Conservation (phyloP, 2,329 filamentous ascomycete genomes). For the Fusarium sp. region DNA sequence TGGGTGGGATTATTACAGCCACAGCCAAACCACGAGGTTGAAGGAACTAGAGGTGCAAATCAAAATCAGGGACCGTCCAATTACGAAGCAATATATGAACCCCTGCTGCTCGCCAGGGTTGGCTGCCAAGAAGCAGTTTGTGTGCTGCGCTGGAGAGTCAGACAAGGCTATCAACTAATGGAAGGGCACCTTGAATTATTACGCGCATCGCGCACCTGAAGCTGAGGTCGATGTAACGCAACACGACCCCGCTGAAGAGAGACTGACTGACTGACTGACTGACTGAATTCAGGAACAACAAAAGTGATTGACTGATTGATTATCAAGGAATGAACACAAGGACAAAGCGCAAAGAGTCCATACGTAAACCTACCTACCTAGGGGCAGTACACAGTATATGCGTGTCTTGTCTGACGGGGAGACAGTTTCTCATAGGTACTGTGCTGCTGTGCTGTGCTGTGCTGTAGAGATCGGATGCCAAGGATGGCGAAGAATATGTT, state of each 20-base stretch:
- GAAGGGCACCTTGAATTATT: conserved; percentile 6
- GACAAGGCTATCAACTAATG: conserved; percentile 9
- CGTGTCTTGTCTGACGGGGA: conserved; percentile 10
- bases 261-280: neutral
- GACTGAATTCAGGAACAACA: conserved; percentile 1
- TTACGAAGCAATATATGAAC: conserved; percentile 12
- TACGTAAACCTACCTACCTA: neutral
- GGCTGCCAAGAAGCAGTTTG: conserved; percentile 10
- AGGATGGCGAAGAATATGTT: conserved; percentile 21
- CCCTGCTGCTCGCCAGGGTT: conserved; percentile 18
- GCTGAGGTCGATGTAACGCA: conserved; percentile 43
- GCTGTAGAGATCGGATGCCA: conserved; percentile 42
- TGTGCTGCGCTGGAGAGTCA: neutral
- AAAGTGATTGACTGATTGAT: neutral
- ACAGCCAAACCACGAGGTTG: conserved; percentile 10
- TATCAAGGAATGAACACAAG: neutral
- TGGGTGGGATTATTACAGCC: neutral
- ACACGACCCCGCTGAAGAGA: conserved; percentile 31
- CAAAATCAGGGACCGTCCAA: conserved; percentile 21
- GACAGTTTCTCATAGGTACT: neutral
- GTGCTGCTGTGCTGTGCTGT: neutral
- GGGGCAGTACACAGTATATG: neutral
- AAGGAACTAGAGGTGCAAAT: conserved; percentile 8
- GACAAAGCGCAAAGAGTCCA: neutral
- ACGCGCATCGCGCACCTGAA: conserved; percentile 39